These are phyloP conservation scores for Incumbomyces delicatus DNA, from an alignment of 2,329 filamentous ascomycete species.

Conservation along the genomic window DNA sequence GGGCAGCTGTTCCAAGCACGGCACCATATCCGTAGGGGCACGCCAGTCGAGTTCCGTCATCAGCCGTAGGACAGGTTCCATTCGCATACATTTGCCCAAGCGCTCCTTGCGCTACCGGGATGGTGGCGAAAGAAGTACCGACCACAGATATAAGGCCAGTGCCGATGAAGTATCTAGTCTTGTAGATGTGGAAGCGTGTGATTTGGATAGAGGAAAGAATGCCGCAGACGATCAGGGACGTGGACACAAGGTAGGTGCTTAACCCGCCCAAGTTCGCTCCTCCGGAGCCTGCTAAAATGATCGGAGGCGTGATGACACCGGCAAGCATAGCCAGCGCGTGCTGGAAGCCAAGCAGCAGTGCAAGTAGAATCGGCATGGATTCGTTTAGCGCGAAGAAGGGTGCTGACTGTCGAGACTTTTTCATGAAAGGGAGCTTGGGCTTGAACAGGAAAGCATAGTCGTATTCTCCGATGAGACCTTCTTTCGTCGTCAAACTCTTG, in stretches of 20 bases:
- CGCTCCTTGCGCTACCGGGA: constrained; percentile 54
- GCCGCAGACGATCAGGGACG: constrained; percentile 58
- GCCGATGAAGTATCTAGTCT: constrained; percentile 50
- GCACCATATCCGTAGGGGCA: constrained; percentile 60
- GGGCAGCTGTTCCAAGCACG: constrained; percentile 46
- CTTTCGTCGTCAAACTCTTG: constrained; percentile 35
- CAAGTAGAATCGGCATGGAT: constrained; percentile 57
- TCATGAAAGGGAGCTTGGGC: constrained; percentile 74
- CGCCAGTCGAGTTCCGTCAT: constrained; percentile 47
- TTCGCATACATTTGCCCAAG: constrained; percentile 54
- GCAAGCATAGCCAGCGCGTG: constrained; percentile 60
- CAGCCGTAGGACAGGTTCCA: constrained; percentile 51
- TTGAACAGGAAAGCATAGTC: constrained; percentile 84
- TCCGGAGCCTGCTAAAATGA: constrained; percentile 47
- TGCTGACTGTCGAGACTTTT: constrained; percentile 46
- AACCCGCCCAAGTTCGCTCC: constrained; percentile 49
- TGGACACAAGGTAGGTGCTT: constrained; percentile 58
- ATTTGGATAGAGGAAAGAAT: constrained; percentile 58
- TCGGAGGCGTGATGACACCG: constrained; percentile 53
- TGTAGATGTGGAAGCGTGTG: constrained; percentile 53
- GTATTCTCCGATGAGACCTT: constrained; percentile 75
- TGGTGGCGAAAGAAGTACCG: constrained; percentile 57
- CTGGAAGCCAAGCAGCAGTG: constrained; percentile 58
- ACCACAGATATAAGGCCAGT: constrained; percentile 60
- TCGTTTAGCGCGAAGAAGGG: constrained; percentile 64